These are phyloP conservation scores for Heimioporus punctisporus DNA, from an alignment of 1,284 basidiomycete species.

Conservation along the genomic window DNA sequence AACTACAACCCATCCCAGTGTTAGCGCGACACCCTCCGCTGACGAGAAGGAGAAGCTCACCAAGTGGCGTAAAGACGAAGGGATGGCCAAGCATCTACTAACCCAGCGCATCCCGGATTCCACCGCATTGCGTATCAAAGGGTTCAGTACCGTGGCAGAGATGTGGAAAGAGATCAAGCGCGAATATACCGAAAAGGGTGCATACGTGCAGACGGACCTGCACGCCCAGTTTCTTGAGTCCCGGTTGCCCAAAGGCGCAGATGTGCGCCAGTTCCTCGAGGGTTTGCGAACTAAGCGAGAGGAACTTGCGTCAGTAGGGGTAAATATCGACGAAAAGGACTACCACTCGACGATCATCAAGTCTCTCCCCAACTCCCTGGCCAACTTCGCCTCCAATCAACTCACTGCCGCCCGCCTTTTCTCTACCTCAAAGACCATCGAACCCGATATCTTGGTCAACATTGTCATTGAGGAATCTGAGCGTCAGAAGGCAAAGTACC, in stretches of 20 bases:
- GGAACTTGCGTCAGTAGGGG: background rate
- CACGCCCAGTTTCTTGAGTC: background rate
- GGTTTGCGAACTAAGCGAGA: background rate
- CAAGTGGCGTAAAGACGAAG: background rate
- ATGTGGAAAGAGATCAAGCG: background rate
- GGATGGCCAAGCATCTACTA: background rate
- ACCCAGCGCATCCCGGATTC: background rate
- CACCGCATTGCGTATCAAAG: background rate
- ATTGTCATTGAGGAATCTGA: background rate
- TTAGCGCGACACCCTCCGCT: background rate
- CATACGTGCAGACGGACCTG: background rate
- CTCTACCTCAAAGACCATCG: background rate
- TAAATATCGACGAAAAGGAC: background rate
- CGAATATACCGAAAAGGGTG: background rate
- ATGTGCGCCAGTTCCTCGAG: background rate
- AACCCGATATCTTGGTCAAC: background rate
- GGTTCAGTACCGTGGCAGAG: background rate
- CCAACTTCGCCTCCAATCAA: background rate
- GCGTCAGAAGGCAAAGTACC: background rate
- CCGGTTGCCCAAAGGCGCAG: background rate
- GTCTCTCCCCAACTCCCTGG: background rate
- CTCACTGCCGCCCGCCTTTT: background rate
- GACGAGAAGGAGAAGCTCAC: background rate
- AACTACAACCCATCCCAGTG: background rate
- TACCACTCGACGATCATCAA: background rate